These are phyloP conservation scores for Orbilia javanica DNA, from an alignment of 2,329 filamentous ascomycete species.

Conservation along the genomic window DNA sequence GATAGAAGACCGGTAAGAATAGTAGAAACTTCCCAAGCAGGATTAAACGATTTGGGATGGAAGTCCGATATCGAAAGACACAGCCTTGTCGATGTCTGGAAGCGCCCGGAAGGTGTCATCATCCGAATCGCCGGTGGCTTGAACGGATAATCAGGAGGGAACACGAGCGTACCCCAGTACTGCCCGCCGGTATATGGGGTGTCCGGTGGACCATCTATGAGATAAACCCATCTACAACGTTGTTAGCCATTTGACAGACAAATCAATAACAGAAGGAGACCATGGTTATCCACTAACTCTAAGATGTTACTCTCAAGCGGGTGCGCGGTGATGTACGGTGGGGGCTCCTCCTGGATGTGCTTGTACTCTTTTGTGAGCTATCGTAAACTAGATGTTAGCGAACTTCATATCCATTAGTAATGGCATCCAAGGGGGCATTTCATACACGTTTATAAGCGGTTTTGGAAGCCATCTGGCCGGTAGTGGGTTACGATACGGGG, in stretches of 20 bases:
- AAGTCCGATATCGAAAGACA: slow-evolving; percentile 98
- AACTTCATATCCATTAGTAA: slow-evolving; percentile 35
- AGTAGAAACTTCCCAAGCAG: slow-evolving; percentile 96
- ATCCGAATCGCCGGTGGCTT: slow-evolving; percentile 97
- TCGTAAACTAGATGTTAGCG: slow-evolving; percentile 22
- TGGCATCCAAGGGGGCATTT: slow-evolving; percentile 24
- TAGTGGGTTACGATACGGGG: slow-evolving; percentile 4
- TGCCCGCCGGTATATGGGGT: slow-evolving; percentile 95
- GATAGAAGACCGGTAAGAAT: slow-evolving; percentile 93
- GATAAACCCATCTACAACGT: slow-evolving; percentile 82
- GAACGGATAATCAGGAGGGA: slow-evolving; percentile 96
- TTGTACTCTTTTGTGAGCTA: slow-evolving; percentile 75
- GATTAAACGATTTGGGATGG: slow-evolving; percentile 97
- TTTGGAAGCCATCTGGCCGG: slow-evolving; percentile 60
- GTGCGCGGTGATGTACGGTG: slow-evolving; percentile 88
- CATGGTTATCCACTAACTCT: slow-evolving; percentile 71
- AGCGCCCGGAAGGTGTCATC: slow-evolving; percentile 96
- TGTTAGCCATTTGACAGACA: neutral
- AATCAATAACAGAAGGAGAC: slow-evolving; percentile 62
- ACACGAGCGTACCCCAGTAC: slow-evolving; percentile 97
- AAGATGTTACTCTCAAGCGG: slow-evolving; percentile 92
- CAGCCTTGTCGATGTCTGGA: slow-evolving; percentile 89
- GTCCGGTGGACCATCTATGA: slow-evolving; percentile 91
- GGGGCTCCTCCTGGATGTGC: slow-evolving; percentile 79
- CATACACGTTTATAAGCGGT: slow-evolving; percentile 61